Percentiles rank a stretch among this genome's conserved stretches.
phyloP scores from a whole-genome alignment of 495 filamentous ascomycete genomes.

The Annulohypoxylon maeteangense region DNA sequence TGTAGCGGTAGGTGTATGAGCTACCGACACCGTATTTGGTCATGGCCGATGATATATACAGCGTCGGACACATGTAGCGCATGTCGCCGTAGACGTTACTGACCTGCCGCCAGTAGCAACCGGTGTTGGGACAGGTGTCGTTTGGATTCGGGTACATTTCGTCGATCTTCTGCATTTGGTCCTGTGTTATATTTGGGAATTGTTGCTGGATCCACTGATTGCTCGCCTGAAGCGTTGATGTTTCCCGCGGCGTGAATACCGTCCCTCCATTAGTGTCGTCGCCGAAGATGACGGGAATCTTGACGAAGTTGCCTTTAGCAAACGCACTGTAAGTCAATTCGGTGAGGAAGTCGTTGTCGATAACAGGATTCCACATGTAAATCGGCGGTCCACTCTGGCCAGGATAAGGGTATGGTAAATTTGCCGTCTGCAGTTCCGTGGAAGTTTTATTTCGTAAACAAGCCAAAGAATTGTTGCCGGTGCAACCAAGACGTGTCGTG shows the following conservation, averaged over 20 bases:
- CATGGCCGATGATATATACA: constrained; percentile 64
- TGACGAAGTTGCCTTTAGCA: constrained; percentile 68
- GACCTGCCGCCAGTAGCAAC: constrained; percentile 68
- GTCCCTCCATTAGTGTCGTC: constrained; percentile 78
- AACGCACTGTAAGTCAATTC: constrained; percentile 71
- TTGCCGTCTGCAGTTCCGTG: constrained; percentile 62
- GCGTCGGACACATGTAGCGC: constrained; percentile 76
- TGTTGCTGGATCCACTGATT: constrained; percentile 70
- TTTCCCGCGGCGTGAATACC: constrained; percentile 65
- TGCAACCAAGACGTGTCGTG: constrained; percentile 65
- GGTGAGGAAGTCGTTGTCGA: constrained; percentile 68
- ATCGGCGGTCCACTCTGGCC: constrained; percentile 59
- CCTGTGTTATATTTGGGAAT: constrained; percentile 65
- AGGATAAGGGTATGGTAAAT: constrained; percentile 65
- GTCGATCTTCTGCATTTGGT: constrained; percentile 67
- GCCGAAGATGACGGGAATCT: constrained; percentile 75
- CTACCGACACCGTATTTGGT: constrained; percentile 47
- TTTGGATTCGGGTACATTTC: constrained; percentile 65
- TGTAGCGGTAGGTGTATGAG: constrained; percentile 74
- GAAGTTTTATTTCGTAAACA: constrained; percentile 67
- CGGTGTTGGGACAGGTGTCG: constrained; percentile 54
- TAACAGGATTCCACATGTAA: constrained; percentile 67
- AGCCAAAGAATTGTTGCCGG: constrained; percentile 58
- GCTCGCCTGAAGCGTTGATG: constrained; percentile 57
- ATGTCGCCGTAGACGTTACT: constrained; percentile 75